Percentiles rank a stretch among this genome's conserved stretches.
phyloP scores from a whole-genome alignment of 106 monocot species.

The Dioscorea dumetorum region DNA sequence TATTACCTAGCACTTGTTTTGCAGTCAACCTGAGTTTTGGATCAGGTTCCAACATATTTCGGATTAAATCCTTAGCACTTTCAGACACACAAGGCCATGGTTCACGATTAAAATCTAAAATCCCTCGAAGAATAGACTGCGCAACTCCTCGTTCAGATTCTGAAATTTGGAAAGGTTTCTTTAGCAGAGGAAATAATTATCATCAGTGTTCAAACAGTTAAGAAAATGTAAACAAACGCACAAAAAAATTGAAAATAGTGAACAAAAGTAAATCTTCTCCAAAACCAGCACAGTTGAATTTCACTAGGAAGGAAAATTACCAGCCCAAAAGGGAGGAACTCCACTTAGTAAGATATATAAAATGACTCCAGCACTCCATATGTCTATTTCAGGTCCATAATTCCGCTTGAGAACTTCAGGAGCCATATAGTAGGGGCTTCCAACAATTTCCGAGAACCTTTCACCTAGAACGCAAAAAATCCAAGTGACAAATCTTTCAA shows the following conservation, averaged over 20 bases:
- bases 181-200: no score
- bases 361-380: slow-evolving; percentile 90
- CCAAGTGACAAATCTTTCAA: no score
- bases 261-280: background rate
- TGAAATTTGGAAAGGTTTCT: slow-evolving; percentile 25
- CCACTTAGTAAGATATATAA: slow-evolving; percentile 74
- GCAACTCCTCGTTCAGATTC: slow-evolving; percentile 99
- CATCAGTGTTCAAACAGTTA: background rate
- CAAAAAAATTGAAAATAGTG: no score
- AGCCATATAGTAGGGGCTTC: slow-evolving; percentile 88
- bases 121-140: slow-evolving; percentile 91
- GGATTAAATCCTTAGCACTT: slow-evolving; percentile 82
- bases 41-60: slow-evolving; percentile 53
- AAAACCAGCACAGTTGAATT: background rate
- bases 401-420: slow-evolving; percentile 78
- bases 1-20: slow-evolving; percentile 92
- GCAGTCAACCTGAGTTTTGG: slow-evolving; percentile 81
- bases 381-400: slow-evolving; percentile 82
- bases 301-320: slow-evolving; percentile 12
- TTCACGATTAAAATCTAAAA: slow-evolving; percentile 96
- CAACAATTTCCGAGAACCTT: slow-evolving; percentile 76
- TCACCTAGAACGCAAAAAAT: slow-evolving; percentile 32
- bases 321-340: slow-evolving; percentile 89
- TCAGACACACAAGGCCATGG: slow-evolving; percentile 97
- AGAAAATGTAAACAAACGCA: background rate